Evolutionary conservation across 2,329 filamentous ascomycete genomes (phyloP).

Genomic region (Botrytis tulipae): DNA sequence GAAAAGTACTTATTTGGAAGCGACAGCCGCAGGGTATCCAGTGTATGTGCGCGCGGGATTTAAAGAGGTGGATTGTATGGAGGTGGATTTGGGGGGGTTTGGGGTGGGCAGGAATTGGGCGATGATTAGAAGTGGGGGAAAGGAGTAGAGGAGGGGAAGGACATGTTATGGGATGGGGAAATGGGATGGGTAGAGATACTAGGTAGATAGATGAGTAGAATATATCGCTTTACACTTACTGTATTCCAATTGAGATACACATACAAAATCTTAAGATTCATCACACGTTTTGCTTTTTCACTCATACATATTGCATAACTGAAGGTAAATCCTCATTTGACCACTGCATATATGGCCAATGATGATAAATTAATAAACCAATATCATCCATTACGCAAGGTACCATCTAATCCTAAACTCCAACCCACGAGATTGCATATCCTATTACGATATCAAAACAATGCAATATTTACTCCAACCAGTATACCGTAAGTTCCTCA

Average conservation of each 20-base stretch:
- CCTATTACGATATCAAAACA: background rate
- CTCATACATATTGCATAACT: too few species aligned
- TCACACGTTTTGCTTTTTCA: background rate
- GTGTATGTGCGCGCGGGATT: slow-evolving; percentile 44
- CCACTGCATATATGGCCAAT: too few species aligned
- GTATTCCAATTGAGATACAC: background rate
- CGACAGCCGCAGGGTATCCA: slow-evolving; percentile 40
- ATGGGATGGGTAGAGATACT: background rate
- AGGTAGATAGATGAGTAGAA: background rate
- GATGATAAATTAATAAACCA: background rate
- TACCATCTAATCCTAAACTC: background rate
- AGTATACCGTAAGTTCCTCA: background rate
- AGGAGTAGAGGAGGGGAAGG: too few species aligned
- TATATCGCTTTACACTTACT: background rate
- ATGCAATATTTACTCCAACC: background rate
- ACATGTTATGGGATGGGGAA: background rate
- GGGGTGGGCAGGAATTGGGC: slow-evolving; percentile 30
- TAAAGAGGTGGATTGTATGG: slow-evolving; percentile 38
- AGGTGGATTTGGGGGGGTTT: slow-evolving; percentile 34
- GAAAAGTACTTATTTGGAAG: slow-evolving; percentile 41
- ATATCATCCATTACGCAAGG: background rate
- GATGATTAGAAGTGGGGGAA: slow-evolving; percentile 32
- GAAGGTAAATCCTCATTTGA: too few species aligned
- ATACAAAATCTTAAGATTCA: background rate
- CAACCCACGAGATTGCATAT: background rate